Conservation (phyloP, 441 rosid species). For the Erysimum cheiri region DNA sequence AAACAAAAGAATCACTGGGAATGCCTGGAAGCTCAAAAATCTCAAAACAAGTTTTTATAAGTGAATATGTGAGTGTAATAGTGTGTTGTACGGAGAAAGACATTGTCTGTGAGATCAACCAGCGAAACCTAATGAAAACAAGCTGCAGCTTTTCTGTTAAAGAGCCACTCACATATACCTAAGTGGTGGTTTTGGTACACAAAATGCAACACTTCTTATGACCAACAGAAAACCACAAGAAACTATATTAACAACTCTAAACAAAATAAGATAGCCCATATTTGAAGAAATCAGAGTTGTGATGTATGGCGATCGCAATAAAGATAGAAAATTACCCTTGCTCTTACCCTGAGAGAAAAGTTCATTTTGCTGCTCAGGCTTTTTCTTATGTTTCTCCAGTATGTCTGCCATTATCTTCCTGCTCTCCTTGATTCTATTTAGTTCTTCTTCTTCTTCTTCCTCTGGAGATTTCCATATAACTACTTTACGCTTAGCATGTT, state of each 20-base stretch:
- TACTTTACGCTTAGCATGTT: slow-evolving; percentile 71
- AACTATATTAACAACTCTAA: slow-evolving; percentile 7
- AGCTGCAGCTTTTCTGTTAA: slow-evolving; percentile 6
- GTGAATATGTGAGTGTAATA: background rate
- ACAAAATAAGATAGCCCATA: slow-evolving; percentile 1
- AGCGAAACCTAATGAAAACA: slow-evolving; percentile 8
- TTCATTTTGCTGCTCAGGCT: slow-evolving; percentile 57
- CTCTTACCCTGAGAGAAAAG: slow-evolving; percentile 43
- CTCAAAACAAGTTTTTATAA: slow-evolving; percentile 30
- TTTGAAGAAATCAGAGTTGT: slow-evolving; percentile 15
- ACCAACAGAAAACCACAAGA: slow-evolving; percentile 18
- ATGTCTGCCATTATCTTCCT: slow-evolving; percentile 86
- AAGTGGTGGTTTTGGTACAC: slow-evolving; percentile 10
- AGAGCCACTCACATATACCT: slow-evolving; percentile 17
- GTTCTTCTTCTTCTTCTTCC: slow-evolving; percentile 85
- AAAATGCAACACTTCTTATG: background rate
- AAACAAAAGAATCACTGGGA: slow-evolving; percentile 40
- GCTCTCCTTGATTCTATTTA: slow-evolving; percentile 90
- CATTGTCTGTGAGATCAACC: slow-evolving; percentile 13
- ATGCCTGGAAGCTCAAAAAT: slow-evolving; percentile 37
- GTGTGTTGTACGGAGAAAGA: background rate
- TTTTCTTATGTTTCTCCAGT: slow-evolving; percentile 71
- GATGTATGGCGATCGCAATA: background rate
- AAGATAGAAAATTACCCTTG: slow-evolving; percentile 50
- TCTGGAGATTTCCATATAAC: slow-evolving; percentile 65